Evolutionary conservation across 495 filamentous ascomycete genomes (phyloP).

Genomic region (Echria macrotheca): DNA sequence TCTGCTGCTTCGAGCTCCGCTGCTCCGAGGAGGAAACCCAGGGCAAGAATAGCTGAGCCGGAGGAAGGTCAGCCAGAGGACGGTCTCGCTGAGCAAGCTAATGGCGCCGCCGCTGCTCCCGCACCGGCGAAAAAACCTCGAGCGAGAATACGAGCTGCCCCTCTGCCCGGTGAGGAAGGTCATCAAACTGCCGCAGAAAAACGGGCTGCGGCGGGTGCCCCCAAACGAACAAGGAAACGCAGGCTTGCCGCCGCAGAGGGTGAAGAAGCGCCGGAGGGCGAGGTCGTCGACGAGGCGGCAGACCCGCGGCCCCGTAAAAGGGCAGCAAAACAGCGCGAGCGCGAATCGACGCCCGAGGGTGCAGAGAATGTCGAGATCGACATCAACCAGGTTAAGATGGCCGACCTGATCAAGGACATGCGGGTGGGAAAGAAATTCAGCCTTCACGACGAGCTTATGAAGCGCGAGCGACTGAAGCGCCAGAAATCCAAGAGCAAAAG

Average conservation of each 20-base stretch:
- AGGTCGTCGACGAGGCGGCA: conserved; percentile 15
- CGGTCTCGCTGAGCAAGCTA: too few relatives aligned
- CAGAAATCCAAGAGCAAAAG: conserved; percentile 30
- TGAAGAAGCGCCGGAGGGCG: conserved; percentile 8
- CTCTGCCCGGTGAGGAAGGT: conserved; percentile 12
- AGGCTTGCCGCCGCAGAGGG: conserved; percentile 4
- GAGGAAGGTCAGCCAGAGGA: too few relatives aligned
- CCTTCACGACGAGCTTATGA: conserved; percentile 52
- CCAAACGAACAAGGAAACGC: conserved; percentile 18
- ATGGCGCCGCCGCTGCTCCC: too few relatives aligned
- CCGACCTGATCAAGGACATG: conserved; percentile 70
- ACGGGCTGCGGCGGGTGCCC: conserved; percentile 2
- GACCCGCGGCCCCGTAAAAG: conserved; percentile 16
- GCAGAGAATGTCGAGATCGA: conserved; percentile 69
- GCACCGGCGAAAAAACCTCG: conserved; percentile 12
- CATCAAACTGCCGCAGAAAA: conserved; percentile 9
- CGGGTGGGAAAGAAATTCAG: conserved; percentile 77
- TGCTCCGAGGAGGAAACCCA: too few relatives aligned
- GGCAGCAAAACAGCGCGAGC: conserved; percentile 24
- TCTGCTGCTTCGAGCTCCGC: too few relatives aligned
- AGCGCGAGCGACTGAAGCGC: conserved; percentile 40
- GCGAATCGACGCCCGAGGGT: conserved; percentile 63
- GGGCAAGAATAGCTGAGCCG: too few relatives aligned
- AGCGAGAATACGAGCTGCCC: conserved; percentile 6
- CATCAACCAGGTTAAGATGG: conserved; percentile 68